These are phyloP conservation scores for Viridothelium virens DNA, from an alignment of 495 filamentous ascomycete species.

Conservation along the genomic window DNA sequence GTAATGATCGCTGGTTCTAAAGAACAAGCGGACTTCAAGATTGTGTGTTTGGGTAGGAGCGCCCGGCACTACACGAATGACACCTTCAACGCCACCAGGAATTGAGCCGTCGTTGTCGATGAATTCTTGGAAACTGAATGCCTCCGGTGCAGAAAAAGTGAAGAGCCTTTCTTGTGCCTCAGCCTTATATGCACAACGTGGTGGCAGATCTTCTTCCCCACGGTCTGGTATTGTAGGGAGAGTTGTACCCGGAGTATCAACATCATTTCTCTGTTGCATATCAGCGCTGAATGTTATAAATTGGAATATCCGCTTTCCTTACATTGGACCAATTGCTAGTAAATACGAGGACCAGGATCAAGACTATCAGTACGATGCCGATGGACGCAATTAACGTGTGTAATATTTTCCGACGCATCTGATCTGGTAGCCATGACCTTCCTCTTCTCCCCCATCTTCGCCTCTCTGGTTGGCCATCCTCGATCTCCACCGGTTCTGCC, in stretches of 20 bases:
- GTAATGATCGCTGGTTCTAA: neutral
- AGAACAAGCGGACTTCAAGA: neutral
- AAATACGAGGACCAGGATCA: conserved; percentile 1
- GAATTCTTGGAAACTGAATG: conserved; percentile 1
- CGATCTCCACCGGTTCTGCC: neutral
- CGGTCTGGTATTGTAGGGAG: neutral
- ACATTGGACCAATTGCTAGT: conserved; percentile 5
- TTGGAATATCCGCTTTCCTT: neutral
- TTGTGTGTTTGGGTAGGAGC: neutral
- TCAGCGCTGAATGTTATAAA: neutral
- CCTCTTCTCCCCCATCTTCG: neutral
- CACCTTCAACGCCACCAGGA: neutral
- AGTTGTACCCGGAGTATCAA: neutral
- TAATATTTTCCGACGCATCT: neutral
- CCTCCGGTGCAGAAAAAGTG: neutral
- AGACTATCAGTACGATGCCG: neutral
- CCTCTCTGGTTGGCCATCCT: neutral
- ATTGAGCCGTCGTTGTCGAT: neutral
- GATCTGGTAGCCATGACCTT: neutral
- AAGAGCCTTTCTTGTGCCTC: neutral
- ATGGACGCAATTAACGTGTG: neutral
- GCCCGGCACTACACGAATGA: conserved; percentile 3
- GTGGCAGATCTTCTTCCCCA: neutral
- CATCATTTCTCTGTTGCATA: neutral
- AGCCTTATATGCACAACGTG: neutral